Percentiles rank a stretch among this genome's conserved stretches.
These are phyloP conservation scores for Trichosporon sp. DNA, from an alignment of 1,284 basidiomycete genomes.

Conservation along the genomic window DNA sequence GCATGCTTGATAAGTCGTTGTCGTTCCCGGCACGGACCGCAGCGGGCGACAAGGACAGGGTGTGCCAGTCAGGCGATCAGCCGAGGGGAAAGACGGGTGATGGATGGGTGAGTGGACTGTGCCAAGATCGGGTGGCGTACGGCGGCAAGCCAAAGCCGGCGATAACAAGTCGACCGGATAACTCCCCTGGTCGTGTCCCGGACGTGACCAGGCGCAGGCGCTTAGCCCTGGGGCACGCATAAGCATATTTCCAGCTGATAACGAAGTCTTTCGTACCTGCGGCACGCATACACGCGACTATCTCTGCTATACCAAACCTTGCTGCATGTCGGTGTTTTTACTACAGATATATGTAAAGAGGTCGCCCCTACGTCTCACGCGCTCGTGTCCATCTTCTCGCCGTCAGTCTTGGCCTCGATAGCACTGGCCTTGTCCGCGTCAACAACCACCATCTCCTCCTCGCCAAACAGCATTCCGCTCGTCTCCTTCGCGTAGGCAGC, in stretches of 20 bases:
- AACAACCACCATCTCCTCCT: constrained; percentile 10
- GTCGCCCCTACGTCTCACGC: constrained; percentile 7
- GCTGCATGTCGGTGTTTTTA: not conserved
- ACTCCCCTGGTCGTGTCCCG: not conserved
- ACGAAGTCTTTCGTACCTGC: too few relatives aligned
- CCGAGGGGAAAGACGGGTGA: not conserved
- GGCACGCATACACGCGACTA: not conserved
- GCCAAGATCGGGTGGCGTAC: not conserved
- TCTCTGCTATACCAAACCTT: not conserved
- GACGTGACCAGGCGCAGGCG: too few relatives aligned
- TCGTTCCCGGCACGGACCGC: not conserved
- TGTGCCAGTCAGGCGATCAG: too few relatives aligned
- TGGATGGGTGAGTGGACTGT: not conserved
- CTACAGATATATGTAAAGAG: not conserved
- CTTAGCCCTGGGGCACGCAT: not conserved
- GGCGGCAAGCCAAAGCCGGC: not conserved
- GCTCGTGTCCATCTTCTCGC: constrained; percentile 10
- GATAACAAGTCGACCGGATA: not conserved
- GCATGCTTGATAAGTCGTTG: not conserved
- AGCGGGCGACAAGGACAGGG: not conserved
- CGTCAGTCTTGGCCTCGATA: not conserved
- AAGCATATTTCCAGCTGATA: too few relatives aligned
- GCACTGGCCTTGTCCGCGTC: not conserved
- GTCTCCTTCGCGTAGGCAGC: constrained; percentile 83
- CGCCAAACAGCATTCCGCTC: constrained; percentile 59